A percentile compares a stretch with the other conserved stretches of the same genome.
Evolutionary conservation across 208 protist genomes (phyloP).

Genomic region (Crithidia acanthocephali): DNA sequence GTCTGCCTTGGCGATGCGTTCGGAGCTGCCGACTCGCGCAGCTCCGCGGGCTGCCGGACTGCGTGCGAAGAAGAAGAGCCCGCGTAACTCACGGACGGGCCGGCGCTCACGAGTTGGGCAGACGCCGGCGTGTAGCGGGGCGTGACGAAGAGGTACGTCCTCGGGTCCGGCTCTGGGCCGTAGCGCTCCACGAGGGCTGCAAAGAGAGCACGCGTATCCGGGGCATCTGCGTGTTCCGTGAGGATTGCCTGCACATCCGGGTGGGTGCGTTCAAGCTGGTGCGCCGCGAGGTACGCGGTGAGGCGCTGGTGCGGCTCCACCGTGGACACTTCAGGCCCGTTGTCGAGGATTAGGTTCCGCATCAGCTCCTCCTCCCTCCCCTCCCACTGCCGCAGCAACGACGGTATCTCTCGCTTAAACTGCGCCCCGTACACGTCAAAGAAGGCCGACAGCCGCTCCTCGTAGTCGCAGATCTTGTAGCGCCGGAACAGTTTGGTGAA

Average conservation of each 20-base stretch:
- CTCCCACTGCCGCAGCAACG: constrained; percentile 69
- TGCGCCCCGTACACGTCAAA: constrained; percentile 71
- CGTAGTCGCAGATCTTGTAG: constrained; percentile 71
- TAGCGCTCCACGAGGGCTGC: constrained; percentile 44
- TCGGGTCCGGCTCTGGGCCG: constrained; percentile 75
- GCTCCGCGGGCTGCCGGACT: not conserved
- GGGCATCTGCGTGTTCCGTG: constrained; percentile 13
- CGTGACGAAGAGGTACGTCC: constrained; percentile 67
- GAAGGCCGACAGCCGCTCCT: constrained; percentile 53
- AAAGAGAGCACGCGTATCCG: constrained; percentile 38
- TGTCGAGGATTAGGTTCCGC: constrained; percentile 75
- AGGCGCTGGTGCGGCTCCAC: constrained; percentile 58
- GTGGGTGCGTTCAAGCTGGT: constrained; percentile 43
- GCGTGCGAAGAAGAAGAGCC: not conserved
- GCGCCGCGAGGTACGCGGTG: constrained; percentile 55
- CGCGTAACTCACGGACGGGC: not conserved
- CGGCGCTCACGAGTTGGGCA: not conserved
- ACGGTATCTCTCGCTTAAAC: constrained; percentile 44
- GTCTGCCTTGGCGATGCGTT: not conserved
- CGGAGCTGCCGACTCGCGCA: not conserved
- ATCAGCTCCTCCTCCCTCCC: constrained; percentile 79
- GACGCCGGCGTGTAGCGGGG: constrained; percentile 46
- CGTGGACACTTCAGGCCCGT: constrained; percentile 66
- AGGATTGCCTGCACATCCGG: constrained; percentile 36
- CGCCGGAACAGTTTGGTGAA: constrained; percentile 82